Evolutionary conservation across 129 eudicot species (phyloP).

Genomic region (Tagetes patula): DNA sequence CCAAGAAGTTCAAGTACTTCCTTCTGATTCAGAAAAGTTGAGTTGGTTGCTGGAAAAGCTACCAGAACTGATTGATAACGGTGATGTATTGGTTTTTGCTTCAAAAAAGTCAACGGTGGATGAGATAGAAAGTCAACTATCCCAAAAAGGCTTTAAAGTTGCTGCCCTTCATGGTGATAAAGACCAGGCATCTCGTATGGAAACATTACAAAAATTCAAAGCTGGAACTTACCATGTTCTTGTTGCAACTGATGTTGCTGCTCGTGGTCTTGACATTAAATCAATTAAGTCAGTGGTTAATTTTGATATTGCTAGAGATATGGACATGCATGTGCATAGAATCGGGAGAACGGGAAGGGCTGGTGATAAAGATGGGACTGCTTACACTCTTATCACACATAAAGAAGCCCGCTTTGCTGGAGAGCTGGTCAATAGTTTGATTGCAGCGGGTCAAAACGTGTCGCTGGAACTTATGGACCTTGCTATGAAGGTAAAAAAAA

Average conservation of each 20-base stretch:
- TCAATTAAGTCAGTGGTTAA: conserved; percentile 94
- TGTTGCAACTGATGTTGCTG: conserved; percentile 98
- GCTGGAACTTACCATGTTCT: conserved; percentile 84
- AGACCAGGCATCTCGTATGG: conserved; percentile 94
- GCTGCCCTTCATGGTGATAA: conserved; percentile 98
- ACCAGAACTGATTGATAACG: conserved; percentile 80
- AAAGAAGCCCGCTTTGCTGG: conserved; percentile 99
- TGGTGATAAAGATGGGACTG: conserved; percentile 98
- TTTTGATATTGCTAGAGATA: conserved; percentile 93
- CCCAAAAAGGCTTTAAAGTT: conserved; percentile 71
- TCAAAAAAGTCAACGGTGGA: conserved; percentile 92
- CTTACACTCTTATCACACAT: conserved; percentile 88
- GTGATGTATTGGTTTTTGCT: conserved; percentile 90
- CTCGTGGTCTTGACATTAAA: conserved; percentile 98
- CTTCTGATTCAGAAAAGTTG: conserved; percentile 76
- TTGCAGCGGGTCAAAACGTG: conserved; percentile 98
- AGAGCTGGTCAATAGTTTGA: conserved; percentile 83
- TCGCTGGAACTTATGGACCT: conserved; percentile 90
- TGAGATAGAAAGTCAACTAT: conserved; percentile 78
- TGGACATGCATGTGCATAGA: conserved; percentile 99
- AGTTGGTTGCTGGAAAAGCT: conserved; percentile 85
- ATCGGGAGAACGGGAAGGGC: conserved; percentile 99
- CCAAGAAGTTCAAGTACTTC: conserved; percentile 78
- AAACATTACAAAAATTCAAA: conserved; percentile 80
- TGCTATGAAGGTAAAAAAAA: conserved; percentile 87